Evolutionary conservation across 2,329 filamentous ascomycete genomes (phyloP).

Genomic region (Cadophora gregata): DNA sequence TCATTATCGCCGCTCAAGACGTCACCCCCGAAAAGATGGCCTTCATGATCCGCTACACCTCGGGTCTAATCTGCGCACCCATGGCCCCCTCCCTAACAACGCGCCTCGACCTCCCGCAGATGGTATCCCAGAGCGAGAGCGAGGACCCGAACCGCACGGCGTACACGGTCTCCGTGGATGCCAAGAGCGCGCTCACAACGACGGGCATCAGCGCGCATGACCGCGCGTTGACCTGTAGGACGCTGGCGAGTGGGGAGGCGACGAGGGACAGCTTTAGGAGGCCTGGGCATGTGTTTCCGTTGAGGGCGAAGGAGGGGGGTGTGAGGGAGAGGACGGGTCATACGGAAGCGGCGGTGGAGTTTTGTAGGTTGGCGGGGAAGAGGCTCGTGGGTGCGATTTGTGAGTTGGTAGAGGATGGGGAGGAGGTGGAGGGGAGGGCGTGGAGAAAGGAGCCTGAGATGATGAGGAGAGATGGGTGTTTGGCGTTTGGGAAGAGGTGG

Average conservation of each 20-base stretch:
- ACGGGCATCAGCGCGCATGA: conserved; percentile 94
- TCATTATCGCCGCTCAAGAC: conserved; percentile 89
- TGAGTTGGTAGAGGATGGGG: conserved; percentile 89
- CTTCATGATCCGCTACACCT: conserved; percentile 92
- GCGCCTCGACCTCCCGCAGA: conserved; percentile 81
- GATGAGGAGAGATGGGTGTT: conserved; percentile 87
- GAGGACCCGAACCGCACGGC: conserved; percentile 90
- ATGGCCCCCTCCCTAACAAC: conserved; percentile 72
- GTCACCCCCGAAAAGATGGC: conserved; percentile 91
- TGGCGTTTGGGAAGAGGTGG: conserved; percentile 87
- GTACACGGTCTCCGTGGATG: conserved; percentile 90
- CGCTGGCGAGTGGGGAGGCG: conserved; percentile 71
- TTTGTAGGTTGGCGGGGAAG: conserved; percentile 86
- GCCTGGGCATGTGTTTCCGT: conserved; percentile 89
- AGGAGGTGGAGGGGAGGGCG: conserved; percentile 70
- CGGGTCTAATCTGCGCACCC: conserved; percentile 90
- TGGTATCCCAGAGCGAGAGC: conserved; percentile 66
- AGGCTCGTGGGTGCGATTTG: conserved; percentile 80
- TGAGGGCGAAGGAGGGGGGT: conserved; percentile 79
- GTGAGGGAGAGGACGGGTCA: conserved; percentile 82
- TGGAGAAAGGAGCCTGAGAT: conserved; percentile 76
- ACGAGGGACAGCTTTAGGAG: conserved; percentile 68
- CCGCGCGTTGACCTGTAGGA: conserved; percentile 79
- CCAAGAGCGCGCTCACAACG: conserved; percentile 71
- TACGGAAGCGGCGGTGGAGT: conserved; percentile 91